phyloP scores from a whole-genome alignment of 2,329 filamentous ascomycete species.

The Pyrenochaeta sp. region DNA sequence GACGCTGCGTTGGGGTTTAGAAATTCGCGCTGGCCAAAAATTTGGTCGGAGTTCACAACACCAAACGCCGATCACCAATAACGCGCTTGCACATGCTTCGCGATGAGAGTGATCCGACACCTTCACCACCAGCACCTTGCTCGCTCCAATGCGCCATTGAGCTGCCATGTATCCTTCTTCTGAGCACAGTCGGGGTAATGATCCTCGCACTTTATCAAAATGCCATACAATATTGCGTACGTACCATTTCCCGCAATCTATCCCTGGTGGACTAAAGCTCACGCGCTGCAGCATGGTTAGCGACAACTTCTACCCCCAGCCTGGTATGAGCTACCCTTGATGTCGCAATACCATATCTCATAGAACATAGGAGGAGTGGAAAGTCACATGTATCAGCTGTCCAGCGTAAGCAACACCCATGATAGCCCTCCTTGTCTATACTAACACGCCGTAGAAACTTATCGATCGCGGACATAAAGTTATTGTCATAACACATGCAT shows the following conservation, averaged over 20 bases:
- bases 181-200: slow-evolving; percentile 20
- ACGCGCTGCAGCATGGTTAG: slow-evolving; percentile 78
- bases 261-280: slow-evolving; percentile 8
- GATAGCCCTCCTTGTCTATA: neutral
- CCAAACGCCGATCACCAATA: slow-evolving; percentile 37
- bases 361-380: slow-evolving; percentile 76
- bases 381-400: slow-evolving; percentile 98
- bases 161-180: slow-evolving; percentile 32
- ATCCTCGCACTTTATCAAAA: slow-evolving; percentile 47
- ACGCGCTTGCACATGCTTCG: slow-evolving; percentile 21
- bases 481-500: slow-evolving; percentile 95
- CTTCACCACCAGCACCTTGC: neutral
- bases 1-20: slow-evolving; percentile 2
- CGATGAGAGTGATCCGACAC: slow-evolving; percentile 4
- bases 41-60: slow-evolving; percentile 33
- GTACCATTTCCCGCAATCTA: neutral
- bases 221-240: slow-evolving; percentile 78
- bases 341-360: slow-evolving; percentile 25
- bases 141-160: slow-evolving; percentile 12
- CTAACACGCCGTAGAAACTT: slow-evolving; percentile 70
- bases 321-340: slow-evolving; percentile 59
- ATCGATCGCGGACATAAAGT: slow-evolving; percentile 98
- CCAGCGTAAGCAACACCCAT: slow-evolving; percentile 63
- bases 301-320: slow-evolving; percentile 99
- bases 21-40: slow-evolving; percentile 38